phyloP scores from a whole-genome alignment of 768 basidiomycete genomes.

The Pulveroboletus sp. region DNA sequence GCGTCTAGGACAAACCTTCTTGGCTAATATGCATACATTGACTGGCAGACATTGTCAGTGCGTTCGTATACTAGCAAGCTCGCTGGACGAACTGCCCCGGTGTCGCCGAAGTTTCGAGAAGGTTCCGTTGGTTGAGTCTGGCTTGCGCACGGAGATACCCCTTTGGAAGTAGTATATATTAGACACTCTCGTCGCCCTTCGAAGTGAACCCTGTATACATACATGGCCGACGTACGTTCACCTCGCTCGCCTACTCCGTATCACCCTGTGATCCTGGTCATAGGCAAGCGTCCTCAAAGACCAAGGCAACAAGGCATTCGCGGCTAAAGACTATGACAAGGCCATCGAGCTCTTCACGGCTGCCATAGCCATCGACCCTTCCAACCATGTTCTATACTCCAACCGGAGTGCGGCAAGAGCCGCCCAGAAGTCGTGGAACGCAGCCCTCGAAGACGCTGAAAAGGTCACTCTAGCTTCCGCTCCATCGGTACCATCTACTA shows the following conservation, averaged over 20 bases:
- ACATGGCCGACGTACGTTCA: slow-evolving; percentile 35
- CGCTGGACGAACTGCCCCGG: no score
- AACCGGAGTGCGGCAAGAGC: slow-evolving; percentile 89
- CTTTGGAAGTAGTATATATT: slow-evolving; percentile 6
- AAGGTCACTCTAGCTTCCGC: slow-evolving; percentile 47
- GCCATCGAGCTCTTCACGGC: slow-evolving; percentile 80
- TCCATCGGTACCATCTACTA: slow-evolving; percentile 2
- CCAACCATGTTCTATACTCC: slow-evolving; percentile 86
- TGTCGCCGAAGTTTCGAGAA: slow-evolving; percentile 29
- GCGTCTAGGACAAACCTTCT: no score
- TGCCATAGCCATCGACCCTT: slow-evolving; percentile 77
- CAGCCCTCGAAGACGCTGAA: slow-evolving; percentile 84
- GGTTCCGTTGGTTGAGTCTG: slow-evolving; percentile 12
- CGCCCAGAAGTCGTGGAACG: slow-evolving; percentile 75
- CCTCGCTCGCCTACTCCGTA: background rate
- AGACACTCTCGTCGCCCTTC: background rate
- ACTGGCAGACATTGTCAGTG: no score
- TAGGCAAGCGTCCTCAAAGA: slow-evolving; percentile 72
- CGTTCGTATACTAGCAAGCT: no score
- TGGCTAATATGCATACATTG: no score
- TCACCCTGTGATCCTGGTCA: slow-evolving; percentile 17
- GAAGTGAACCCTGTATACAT: background rate
- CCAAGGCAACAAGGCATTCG: slow-evolving; percentile 92
- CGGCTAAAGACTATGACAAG: slow-evolving; percentile 86
- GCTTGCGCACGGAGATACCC: no score